These are phyloP conservation scores for Dioscorea cayenensis DNA, from an alignment of 116 monocot genomes.

Conservation along the genomic window DNA sequence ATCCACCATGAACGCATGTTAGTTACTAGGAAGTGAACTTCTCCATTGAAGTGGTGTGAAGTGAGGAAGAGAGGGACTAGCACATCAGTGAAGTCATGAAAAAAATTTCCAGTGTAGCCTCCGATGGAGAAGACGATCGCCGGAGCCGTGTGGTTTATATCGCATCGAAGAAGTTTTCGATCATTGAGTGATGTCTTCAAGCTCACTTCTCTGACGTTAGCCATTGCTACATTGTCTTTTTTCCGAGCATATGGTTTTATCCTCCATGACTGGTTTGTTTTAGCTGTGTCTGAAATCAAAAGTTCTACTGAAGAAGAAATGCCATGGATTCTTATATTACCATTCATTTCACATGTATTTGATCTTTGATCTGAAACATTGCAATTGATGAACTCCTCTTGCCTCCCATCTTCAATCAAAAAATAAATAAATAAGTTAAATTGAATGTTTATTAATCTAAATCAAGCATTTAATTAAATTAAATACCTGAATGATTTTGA, in stretches of 20 bases:
- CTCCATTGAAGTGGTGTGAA: conserved; percentile 3
- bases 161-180: not conserved
- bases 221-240: not conserved
- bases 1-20: conserved; percentile 4
- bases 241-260: conserved; percentile 9
- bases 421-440: too few species aligned
- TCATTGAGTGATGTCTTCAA: not conserved
- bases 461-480: too few species aligned
- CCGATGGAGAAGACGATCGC: conserved; percentile 2
- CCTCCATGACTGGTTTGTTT: conserved; percentile 3
- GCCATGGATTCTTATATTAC: conserved; percentile 11
- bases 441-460: too few species aligned
- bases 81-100: conserved; percentile 14
- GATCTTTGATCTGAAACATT: not conserved
- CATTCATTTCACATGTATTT: conserved; percentile 5
- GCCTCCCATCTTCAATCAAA: not conserved
- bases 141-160: not conserved
- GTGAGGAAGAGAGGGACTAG: conserved; percentile 4
- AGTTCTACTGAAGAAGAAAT: conserved; percentile 2
- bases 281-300: not conserved
- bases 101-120: conserved; percentile 4
- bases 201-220: not conserved
- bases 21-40: conserved; percentile 6
- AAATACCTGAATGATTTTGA: not conserved
- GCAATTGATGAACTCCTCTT: not conserved